A percentile compares a stretch with the other conserved stretches of the same genome.
Evolutionary conservation across 768 basidiomycete species (phyloP).

Genomic region (Tulasnella sp.): DNA sequence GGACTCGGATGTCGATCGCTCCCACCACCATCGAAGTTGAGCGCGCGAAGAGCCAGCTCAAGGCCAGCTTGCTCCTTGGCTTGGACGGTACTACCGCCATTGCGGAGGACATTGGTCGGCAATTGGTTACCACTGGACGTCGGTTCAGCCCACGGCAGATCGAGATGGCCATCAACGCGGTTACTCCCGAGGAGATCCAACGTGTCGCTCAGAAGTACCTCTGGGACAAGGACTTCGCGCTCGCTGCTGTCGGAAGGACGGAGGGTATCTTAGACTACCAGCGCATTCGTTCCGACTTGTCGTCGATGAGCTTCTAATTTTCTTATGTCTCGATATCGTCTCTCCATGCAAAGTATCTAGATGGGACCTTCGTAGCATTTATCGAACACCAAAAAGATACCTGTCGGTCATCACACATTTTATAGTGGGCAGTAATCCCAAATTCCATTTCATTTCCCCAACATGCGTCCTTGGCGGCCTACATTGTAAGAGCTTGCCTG

Average conservation of each 20-base stretch:
- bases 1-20: conserved; percentile 90
- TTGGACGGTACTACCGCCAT: conserved; percentile 96
- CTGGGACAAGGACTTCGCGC: conserved; percentile 92
- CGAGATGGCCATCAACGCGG: conserved; percentile 88
- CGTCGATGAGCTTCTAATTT: conserved; percentile 48
- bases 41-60: conserved; percentile 97
- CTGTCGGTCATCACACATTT: conserved; percentile 17
- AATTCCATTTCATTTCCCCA: conserved; percentile 24
- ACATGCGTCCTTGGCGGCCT: conserved; percentile 49
- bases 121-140: conserved; percentile 90
- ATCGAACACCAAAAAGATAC: conserved; percentile 26
- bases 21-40: conserved; percentile 88
- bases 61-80: conserved; percentile 86
- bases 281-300: conserved; percentile 58
- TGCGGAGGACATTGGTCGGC: conserved; percentile 98
- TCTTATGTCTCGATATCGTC: conserved; percentile 5
- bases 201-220: conserved; percentile 94
- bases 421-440: conserved; percentile 13
- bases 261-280: conserved; percentile 96
- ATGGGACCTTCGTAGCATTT: conserved; percentile 16
- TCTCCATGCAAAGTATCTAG: conserved; percentile 16
- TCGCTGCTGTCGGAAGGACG: conserved; percentile 86
- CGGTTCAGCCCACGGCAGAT: conserved; percentile 92
- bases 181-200: conserved; percentile 86
- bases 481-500: conserved; percentile 60